These are phyloP conservation scores for Fusarium papillatum DNA, from an alignment of 2,329 filamentous ascomycete species.

Conservation along the genomic window DNA sequence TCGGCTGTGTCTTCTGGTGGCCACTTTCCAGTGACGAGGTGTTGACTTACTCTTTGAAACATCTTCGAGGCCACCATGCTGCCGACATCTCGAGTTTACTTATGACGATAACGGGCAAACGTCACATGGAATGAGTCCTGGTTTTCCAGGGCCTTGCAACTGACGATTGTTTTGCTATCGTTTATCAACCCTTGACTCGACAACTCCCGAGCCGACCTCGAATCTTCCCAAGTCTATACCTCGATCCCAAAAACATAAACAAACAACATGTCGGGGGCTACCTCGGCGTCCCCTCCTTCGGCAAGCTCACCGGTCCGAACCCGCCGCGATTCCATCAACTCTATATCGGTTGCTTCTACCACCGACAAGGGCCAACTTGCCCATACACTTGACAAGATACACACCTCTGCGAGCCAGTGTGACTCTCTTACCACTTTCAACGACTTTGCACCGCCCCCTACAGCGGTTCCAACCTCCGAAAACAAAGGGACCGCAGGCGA, in stretches of 20 bases:
- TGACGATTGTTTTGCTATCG: not conserved
- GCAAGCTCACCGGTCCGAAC: constrained; percentile 50
- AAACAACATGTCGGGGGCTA: constrained; percentile 44
- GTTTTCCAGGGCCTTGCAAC: constrained; percentile 4
- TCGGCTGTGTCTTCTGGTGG: constrained; percentile 25
- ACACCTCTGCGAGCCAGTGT: constrained; percentile 88
- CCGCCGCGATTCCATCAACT: constrained; percentile 56
- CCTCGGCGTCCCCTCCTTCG: constrained; percentile 45
- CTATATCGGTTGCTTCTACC: constrained; percentile 55
- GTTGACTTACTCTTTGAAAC: constrained; percentile 21
- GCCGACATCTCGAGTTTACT: constrained; percentile 23
- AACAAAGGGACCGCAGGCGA: constrained; percentile 80
- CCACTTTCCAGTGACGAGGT: constrained; percentile 28
- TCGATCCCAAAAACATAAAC: constrained; percentile 6
- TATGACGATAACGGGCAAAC: constrained; percentile 23
- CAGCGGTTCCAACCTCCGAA: constrained; percentile 70
- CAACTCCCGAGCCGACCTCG: not conserved
- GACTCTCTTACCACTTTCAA: constrained; percentile 93
- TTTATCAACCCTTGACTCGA: constrained; percentile 6
- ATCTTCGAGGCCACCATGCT: constrained; percentile 36
- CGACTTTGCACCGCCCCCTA: constrained; percentile 84
- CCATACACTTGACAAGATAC: constrained; percentile 87
- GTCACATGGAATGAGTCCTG: constrained; percentile 28
- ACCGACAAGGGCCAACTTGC: constrained; percentile 81
- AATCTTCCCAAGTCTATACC: not conserved